Conservation (phyloP, 2,329 filamentous ascomycete genomes). For the Elsinoe necatrix region DNA sequence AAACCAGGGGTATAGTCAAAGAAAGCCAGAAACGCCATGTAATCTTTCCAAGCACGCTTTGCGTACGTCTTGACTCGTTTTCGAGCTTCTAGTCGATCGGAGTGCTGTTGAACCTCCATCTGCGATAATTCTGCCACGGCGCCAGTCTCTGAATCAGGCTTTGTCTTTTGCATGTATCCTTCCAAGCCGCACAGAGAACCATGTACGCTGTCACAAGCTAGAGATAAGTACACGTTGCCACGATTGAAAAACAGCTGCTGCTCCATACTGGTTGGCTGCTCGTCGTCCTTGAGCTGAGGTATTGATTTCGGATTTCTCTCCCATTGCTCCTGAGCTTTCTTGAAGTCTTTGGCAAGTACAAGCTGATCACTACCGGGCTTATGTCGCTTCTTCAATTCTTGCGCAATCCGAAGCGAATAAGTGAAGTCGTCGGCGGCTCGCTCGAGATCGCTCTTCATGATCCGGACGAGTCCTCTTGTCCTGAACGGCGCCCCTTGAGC, state of each 20-base stretch:
- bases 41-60: conserved; percentile 68
- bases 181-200: conserved; percentile 45
- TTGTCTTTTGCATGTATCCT: conserved; percentile 29
- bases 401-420: conserved; percentile 51
- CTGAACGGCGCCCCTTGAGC: conserved; percentile 59
- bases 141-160: background rate
- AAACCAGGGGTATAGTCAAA: conserved; percentile 73
- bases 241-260: conserved; percentile 69
- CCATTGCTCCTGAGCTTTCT: conserved; percentile 30
- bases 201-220: conserved; percentile 59
- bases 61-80: conserved; percentile 66
- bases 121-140: conserved; percentile 4
- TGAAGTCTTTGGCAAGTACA: conserved; percentile 43
- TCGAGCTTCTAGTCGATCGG: conserved; percentile 47
- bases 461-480: conserved; percentile 64
- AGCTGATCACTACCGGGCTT: conserved; percentile 42
- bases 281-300: conserved; percentile 48
- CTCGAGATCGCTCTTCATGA: conserved; percentile 66
- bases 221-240: conserved; percentile 60
- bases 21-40: conserved; percentile 59
- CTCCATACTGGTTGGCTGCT: conserved; percentile 68
- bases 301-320: conserved; percentile 37
- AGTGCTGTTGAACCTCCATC: conserved; percentile 26
- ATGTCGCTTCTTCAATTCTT: conserved; percentile 36
- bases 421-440: conserved; percentile 65